A percentile compares a stretch with the other conserved stretches of the same genome.
Conservation (phyloP, 208 protist species). For the Leishmania tarentolae region DNA sequence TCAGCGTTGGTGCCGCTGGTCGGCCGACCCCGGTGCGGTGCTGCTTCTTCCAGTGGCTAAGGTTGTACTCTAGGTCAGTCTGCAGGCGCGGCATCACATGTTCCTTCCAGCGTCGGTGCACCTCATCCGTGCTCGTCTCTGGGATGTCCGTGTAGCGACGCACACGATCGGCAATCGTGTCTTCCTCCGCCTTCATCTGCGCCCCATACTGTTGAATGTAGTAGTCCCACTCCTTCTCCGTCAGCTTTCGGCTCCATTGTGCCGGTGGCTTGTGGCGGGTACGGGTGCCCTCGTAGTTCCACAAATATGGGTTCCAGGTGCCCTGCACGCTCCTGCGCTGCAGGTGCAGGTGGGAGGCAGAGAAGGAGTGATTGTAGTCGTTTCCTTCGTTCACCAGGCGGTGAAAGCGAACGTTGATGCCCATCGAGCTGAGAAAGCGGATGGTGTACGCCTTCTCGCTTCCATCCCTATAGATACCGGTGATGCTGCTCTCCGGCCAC, state of each 20-base stretch:
- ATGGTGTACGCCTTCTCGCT: slow-evolving; percentile 67
- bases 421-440: slow-evolving; percentile 68
- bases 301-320: slow-evolving; percentile 84
- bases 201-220: slow-evolving; percentile 73
- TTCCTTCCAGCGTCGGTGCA: slow-evolving; percentile 75
- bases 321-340: slow-evolving; percentile 80
- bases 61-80: slow-evolving; percentile 81
- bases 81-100: slow-evolving; percentile 73
- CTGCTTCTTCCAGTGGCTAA: slow-evolving; percentile 67
- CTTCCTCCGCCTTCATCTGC: slow-evolving; percentile 81
- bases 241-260: slow-evolving; percentile 75
- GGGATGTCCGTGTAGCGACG: slow-evolving; percentile 59
- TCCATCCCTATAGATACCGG: slow-evolving; percentile 85
- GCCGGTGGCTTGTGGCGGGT: slow-evolving; percentile 34
- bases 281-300: slow-evolving; percentile 63
- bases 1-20: slow-evolving; percentile 37
- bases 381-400: slow-evolving; percentile 81
- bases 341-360: slow-evolving; percentile 57
- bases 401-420: slow-evolving; percentile 71
- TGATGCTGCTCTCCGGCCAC: slow-evolving; percentile 79
- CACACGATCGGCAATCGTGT: slow-evolving; percentile 57
- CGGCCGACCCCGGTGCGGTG: slow-evolving; percentile 39
- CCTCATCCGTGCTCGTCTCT: slow-evolving; percentile 56
- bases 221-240: slow-evolving; percentile 80
- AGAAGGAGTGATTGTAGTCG: slow-evolving; percentile 69